Base-by-base conservation (phyloP, 805 yeast species). In the Starmera caribaea region DNA sequence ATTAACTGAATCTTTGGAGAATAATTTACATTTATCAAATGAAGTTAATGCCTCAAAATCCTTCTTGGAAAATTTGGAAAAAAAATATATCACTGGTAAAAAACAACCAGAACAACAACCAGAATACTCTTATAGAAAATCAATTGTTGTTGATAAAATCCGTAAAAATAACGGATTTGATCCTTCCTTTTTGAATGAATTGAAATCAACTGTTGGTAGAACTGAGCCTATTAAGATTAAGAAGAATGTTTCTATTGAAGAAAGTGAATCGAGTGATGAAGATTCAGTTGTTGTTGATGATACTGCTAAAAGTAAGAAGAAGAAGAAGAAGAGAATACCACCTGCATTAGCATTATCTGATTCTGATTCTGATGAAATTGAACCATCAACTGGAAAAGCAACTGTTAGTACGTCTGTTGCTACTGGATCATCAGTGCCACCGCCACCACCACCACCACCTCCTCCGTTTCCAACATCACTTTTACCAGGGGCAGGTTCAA, bases 141-240 rank as follows among this genome's bases (percentile, higher is more conserved):
- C 50, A 8, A 42, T 46, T 14, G 53, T 54, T 15, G 52, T 51
- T 13, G 54, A 46, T 43, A 52, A 46, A 51, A 50, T 45, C 51
- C 63, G 50, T 58, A 57, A 43, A 44, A 59, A 68, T 38, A 46
- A 49, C 34, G 57, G 57, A 2, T 51, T 69, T 63, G 59, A 68
- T 41, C 74, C 78, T 11, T 57, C 68, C 26, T 76, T 77, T 50
- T 59, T 78, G 46, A 63, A 67, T 36, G 84, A 78, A 50, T 59
- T 78, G 46, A 63, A 69, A 16, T 55, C 67, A 3, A 74, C 72
- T 46, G 79, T 76, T 11, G 61, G 57, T 8, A 71, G 61, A 41
- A 51, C 64, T 3, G 64, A 48, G n/a, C 38, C 48, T 13, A 46
- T 47, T 21, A 40, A 47, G 13, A 43, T 42, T 29, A 29, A 27